These are phyloP conservation scores for Stentor roeselii DNA, from an alignment of 73 alveolate genomes.

Conservation along the genomic window DNA sequence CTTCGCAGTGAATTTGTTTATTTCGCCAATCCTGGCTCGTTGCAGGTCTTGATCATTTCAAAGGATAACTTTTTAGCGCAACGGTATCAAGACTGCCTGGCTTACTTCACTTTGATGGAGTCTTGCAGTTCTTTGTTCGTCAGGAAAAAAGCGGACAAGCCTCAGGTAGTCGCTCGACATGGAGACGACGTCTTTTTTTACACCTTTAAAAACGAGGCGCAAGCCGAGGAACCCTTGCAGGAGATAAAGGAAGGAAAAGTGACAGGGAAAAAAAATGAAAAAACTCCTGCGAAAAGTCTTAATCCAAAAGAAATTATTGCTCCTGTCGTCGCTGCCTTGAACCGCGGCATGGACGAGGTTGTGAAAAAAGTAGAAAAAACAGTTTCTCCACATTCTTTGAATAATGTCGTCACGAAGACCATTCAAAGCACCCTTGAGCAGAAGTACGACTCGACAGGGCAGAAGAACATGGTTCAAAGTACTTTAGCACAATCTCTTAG, in stretches of 20 bases:
- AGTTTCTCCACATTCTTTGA: neutral
- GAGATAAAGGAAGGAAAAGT: neutral
- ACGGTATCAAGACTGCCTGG: neutral
- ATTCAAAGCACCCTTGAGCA: neutral
- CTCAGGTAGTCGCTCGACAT: conserved; percentile 33
- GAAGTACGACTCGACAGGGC: neutral
- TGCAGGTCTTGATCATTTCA: neutral
- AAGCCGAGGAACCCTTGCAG: conserved; percentile 5
- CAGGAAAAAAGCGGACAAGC: neutral
- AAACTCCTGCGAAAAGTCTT: conserved; percentile 23
- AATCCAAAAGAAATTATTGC: neutral
- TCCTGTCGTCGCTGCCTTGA: neutral
- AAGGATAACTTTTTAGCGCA: neutral
- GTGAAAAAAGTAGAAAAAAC: neutral
- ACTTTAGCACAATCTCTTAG: neutral
- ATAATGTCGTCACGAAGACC: neutral
- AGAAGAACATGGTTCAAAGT: neutral
- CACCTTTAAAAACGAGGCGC: conserved; percentile 6
- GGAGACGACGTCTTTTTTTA: neutral
- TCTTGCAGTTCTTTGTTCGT: neutral
- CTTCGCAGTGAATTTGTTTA: neutral
- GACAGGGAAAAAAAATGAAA: conserved; percentile 31
- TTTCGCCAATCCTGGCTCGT: neutral
- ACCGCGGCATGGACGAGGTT: neutral
- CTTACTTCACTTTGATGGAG: neutral